Conservation (phyloP, 208 protist genomes). For the Trypanosoma theileri region DNA sequence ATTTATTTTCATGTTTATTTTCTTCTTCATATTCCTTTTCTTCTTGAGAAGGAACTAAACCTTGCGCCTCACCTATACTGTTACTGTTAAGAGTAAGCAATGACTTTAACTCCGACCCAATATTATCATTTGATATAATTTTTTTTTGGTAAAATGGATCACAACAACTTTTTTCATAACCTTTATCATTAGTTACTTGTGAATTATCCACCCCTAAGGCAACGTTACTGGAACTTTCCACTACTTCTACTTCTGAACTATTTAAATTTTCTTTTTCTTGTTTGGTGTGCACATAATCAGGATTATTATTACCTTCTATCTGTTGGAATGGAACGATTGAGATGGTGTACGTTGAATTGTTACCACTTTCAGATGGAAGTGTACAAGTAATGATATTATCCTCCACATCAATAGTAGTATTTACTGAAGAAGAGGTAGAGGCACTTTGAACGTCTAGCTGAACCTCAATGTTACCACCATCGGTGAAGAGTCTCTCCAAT, state of each 20-base stretch:
- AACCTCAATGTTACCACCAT: constrained; percentile 1
- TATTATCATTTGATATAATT: too few species aligned
- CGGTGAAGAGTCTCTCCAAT: constrained; percentile 13
- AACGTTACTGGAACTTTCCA: too few species aligned
- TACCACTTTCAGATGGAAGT: neutral
- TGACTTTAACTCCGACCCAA: too few species aligned
- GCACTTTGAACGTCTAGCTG: constrained; percentile 5
- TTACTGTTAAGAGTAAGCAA: neutral
- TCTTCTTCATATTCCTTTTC: neutral
- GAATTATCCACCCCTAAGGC: too few species aligned
- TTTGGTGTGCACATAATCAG: neutral
- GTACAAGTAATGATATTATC: constrained; percentile 6
- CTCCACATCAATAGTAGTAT: neutral
- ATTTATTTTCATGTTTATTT: neutral
- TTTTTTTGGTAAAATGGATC: too few species aligned
- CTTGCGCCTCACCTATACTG: neutral
- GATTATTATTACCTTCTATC: neutral
- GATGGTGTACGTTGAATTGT: neutral
- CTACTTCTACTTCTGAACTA: neutral
- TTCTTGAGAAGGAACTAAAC: neutral
- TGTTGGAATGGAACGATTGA: neutral
- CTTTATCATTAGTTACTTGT: too few species aligned
- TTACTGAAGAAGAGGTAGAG: neutral
- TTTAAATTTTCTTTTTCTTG: neutral
- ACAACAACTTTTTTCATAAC: too few species aligned